phyloP scores from a whole-genome alignment of 2,329 filamentous ascomycete species.

The Colletotrichum sp. region DNA sequence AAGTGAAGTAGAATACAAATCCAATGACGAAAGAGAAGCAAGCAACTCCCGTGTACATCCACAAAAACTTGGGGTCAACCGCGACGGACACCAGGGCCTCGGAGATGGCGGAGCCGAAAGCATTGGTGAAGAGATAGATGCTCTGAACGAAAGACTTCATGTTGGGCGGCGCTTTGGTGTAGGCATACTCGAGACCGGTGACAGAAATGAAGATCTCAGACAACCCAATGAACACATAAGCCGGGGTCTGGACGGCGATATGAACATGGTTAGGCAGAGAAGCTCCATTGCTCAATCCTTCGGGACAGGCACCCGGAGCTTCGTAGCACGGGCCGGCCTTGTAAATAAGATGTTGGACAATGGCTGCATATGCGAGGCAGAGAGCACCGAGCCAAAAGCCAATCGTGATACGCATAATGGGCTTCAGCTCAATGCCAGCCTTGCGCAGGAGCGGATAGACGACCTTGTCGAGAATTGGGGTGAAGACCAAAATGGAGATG shows the following conservation, averaged over 20 bases:
- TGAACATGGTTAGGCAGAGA: constrained; percentile 50
- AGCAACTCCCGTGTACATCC: constrained; percentile 68
- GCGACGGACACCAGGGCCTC: constrained; percentile 50
- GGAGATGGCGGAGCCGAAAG: constrained; percentile 63
- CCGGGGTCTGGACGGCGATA: constrained; percentile 59
- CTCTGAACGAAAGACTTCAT: constrained; percentile 69
- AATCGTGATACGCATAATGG: constrained; percentile 68
- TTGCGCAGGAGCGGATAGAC: constrained; percentile 64
- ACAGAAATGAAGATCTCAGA: constrained; percentile 70
- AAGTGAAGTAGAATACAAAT: constrained; percentile 54
- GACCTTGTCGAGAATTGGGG: constrained; percentile 49
- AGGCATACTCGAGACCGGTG: constrained; percentile 74
- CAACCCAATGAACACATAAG: constrained; percentile 61
- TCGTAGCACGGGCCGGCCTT: constrained; percentile 54
- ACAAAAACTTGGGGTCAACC: constrained; percentile 68
- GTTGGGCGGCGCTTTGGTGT: constrained; percentile 72
- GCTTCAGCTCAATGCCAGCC: constrained; percentile 63
- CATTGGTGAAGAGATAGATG: constrained; percentile 65
- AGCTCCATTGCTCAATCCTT: constrained; percentile 31
- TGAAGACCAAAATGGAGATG: constrained; percentile 69
- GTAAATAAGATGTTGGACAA: constrained; percentile 67
- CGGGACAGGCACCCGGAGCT: constrained; percentile 39
- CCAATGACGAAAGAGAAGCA: constrained; percentile 51
- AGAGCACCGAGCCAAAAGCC: constrained; percentile 62
- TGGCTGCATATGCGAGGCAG: constrained; percentile 63